Conservation (phyloP, 768 basidiomycete genomes). For the Suillus alpinus region DNA sequence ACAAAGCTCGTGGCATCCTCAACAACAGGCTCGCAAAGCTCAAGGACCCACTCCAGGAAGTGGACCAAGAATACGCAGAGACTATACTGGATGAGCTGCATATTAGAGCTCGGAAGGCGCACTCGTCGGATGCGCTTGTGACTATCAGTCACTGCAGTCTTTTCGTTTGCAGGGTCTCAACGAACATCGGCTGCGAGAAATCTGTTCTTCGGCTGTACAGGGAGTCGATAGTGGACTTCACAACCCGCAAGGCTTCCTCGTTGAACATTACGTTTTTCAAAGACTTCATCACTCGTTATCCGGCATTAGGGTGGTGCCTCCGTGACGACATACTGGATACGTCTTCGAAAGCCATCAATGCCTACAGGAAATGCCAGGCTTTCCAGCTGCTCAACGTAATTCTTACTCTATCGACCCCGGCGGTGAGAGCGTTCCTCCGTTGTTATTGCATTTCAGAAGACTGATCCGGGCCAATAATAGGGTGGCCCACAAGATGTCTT, state of each 20-base stretch:
- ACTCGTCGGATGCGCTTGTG: constrained; percentile 57
- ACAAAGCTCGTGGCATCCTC: constrained; percentile 83
- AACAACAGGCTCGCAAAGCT: constrained; percentile 69
- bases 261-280: constrained; percentile 74
- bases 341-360: constrained; percentile 62
- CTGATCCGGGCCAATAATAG: constrained; percentile 21
- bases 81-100: constrained; percentile 65
- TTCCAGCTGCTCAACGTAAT: constrained; percentile 71
- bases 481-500: constrained; percentile 40
- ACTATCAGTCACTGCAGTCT: constrained; percentile 68
- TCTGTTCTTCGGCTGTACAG: constrained; percentile 55
- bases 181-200: constrained; percentile 36
- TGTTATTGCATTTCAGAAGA: background rate
- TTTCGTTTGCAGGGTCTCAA: constrained; percentile 59
- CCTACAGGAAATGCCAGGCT: constrained; percentile 72
- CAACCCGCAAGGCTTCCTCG: constrained; percentile 75
- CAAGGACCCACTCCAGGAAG: constrained; percentile 48
- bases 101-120: constrained; percentile 62
- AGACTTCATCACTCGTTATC: constrained; percentile 70
- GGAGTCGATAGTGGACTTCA: constrained; percentile 69
- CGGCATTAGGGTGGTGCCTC: constrained; percentile 62
- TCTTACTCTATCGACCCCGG: constrained; percentile 48
- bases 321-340: constrained; percentile 57
- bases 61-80: constrained; percentile 42
- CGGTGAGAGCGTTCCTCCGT: constrained; percentile 35